Conservation (phyloP, 768 basidiomycete genomes). For the Tylopilus vinaceipallidus region DNA sequence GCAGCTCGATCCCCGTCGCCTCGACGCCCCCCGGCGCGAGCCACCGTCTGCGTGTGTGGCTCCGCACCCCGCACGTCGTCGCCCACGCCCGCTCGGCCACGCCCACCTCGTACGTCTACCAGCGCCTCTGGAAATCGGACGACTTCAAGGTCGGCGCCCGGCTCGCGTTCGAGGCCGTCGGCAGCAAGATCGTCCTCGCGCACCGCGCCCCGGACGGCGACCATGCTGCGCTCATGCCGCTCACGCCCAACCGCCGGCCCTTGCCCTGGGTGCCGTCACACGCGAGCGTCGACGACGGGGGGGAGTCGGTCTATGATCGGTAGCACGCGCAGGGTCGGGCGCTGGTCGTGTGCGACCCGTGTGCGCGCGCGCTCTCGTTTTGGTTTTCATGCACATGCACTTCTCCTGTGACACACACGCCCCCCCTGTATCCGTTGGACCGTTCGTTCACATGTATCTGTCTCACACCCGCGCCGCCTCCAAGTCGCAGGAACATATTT, state of each 20-base stretch:
- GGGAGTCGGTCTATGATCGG: slow-evolving; percentile 14
- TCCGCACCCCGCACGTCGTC: slow-evolving; percentile 40
- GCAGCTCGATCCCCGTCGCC: slow-evolving; percentile 52
- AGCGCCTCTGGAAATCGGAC: slow-evolving; percentile 66
- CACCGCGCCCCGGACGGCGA: slow-evolving; percentile 19
- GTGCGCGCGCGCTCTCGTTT: no score
- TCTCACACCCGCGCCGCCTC: not conserved
- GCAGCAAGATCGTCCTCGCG: slow-evolving; percentile 51
- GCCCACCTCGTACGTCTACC: slow-evolving; percentile 54
- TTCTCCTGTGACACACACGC: no score
- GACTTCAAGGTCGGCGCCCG: slow-evolving; percentile 56
- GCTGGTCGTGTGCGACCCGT: no score
- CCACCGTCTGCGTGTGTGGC: slow-evolving; percentile 64
- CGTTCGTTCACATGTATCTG: no score
- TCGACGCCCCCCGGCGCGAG: slow-evolving; percentile 56
- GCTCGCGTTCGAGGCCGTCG: slow-evolving; percentile 53
- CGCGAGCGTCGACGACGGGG: not conserved
- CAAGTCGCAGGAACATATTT: slow-evolving; percentile 22
- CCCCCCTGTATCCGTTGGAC: no score
- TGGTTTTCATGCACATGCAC: no score
- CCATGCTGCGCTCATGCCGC: not conserved
- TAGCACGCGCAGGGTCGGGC: not conserved
- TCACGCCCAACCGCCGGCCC: slow-evolving; percentile 4
- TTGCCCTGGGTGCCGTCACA: slow-evolving; percentile 11
- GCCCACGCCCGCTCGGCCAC: slow-evolving; percentile 23